Base-by-base conservation (phyloP, 2,329 filamentous ascomycete genomes). In the Emericellopsis atlantica region DNA sequence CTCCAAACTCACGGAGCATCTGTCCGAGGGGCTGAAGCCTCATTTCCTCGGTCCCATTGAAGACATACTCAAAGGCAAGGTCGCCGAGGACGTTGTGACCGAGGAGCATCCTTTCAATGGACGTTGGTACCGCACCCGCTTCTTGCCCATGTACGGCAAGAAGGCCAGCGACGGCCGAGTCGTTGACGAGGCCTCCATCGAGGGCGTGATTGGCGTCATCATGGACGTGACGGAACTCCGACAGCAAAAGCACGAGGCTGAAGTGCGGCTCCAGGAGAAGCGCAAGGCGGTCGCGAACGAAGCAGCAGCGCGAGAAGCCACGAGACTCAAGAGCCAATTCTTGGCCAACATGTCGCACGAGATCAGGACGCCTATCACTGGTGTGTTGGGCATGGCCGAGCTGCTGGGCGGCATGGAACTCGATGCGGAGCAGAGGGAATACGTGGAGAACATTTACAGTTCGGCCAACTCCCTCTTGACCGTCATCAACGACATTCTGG, bases 401-500 rank as follows among this genome's bases (percentile, higher is more conserved):
- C 64, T 90, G 8, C 61, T 89, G 7, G 65, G 80, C 24, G 81
- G 85, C 45, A 83, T 79, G 53, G 61, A 74, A 14, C 59, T 89
- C 21, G 70, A 78, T 40, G 67, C 72, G n/a, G 83, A 88, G 49
- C 81, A 87, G 51, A 69, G 72, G 43, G 82, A 88, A 43, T 84
- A 78, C 45, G 79, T 83, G 3, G 81, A 86, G 48, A 87, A 86
- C 45, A 85, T 90, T 6, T 79, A 85, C 51, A 72, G 81, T 40
- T 89, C 83, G 6, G 84, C 82, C 0, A 88, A 90, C 47, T 86
- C 84, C 2, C 64, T 94, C 3, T 66, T 94, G 16, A 90, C 85
- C 0, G 82, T 94, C 33, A 93, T 94, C 59, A 93, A 94, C 52
- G 87, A 94, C 51, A 93, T 93, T 42, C 66, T 94, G 2, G 87